Evolutionary conservation across 2,329 filamentous ascomycete species (phyloP), one percentile per base, ranked within the genome.

Genomic region (Ceratocystiopsis minuta): DNA sequence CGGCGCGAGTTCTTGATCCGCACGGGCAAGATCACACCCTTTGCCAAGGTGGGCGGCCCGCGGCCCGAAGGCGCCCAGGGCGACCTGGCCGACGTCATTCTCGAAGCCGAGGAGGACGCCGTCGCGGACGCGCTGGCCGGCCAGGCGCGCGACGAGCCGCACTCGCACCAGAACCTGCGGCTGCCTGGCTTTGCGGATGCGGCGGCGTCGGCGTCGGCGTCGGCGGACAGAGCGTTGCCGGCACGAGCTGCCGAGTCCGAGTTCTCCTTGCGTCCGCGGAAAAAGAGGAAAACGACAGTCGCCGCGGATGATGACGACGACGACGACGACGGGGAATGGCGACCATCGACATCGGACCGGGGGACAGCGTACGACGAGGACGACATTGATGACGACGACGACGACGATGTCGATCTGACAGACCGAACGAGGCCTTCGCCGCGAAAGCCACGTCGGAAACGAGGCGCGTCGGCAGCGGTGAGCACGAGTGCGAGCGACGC

Each of bases 11-110:
- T 82, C 55, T 70, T 98, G 38, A 90, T 98, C 39, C 77, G 90
- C 24, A 98, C 88, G 0, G 90, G 90, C 46, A 96, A 96, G 61
- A 96, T 98, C 50, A 98, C 90, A 0, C 90, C 90, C 0, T 98
- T 98, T 54, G 82, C 86, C 9, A 82, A 79, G 48, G 72, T 93
- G 51, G 75, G 75, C 20, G 68, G 73, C 14, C 67, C 72, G n/a
- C 63, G 76, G 2, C 67, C 67, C 4, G 65, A 72, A 24, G 74
- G 70, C 3, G 67, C 76, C 3, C 68, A 78, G 37, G 79, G 79
- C 2, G 78, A 78, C 45, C 64, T 94, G 15, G 79, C 80, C 12
- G 78, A 87, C 53, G 80, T 78, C 2, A 70, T 94, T 45, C 63
- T 87, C 14, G 83, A 92, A 55, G 85, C 82, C 0, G 86, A 94